These are phyloP conservation scores for Ilex aquifolium DNA, from an alignment of 257 asterid genomes.

Conservation along the genomic window DNA sequence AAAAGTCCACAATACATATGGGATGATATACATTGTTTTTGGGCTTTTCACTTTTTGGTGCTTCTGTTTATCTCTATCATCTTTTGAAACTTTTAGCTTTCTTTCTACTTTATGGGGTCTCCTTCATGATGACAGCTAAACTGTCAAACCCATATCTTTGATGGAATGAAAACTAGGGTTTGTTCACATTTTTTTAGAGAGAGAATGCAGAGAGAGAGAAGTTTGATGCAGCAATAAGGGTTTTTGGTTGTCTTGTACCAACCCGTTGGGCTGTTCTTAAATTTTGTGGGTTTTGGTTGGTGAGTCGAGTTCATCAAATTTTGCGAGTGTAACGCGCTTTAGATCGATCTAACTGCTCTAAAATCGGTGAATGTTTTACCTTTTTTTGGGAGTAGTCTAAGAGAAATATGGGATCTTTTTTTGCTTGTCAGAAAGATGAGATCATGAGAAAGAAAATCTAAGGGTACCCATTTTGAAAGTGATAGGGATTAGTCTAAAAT, in stretches of 20 bases:
- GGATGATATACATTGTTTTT: neutral
- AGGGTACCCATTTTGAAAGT: slow-evolving; percentile 12
- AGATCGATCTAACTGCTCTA: slow-evolving; percentile 2
- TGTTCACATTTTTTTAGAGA: slow-evolving; percentile 7
- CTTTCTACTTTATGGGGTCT: slow-evolving; percentile 23
- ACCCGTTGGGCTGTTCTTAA: slow-evolving; percentile 49
- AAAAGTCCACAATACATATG: slow-evolving; percentile 30
- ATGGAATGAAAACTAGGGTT: slow-evolving; percentile 36
- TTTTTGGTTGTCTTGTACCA: slow-evolving; percentile 60
- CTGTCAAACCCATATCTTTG: slow-evolving; percentile 35
- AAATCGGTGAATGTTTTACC: slow-evolving; percentile 27
- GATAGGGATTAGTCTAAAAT: neutral
- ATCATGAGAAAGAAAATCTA: slow-evolving; percentile 19
- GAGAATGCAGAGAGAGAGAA: slow-evolving; percentile 8
- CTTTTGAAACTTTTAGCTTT: slow-evolving; percentile 27
- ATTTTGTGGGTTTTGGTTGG: slow-evolving; percentile 60
- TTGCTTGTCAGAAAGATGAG: slow-evolving; percentile 5
- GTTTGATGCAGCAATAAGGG: slow-evolving; percentile 33
- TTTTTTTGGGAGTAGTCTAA: neutral
- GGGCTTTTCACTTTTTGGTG: slow-evolving; percentile 2
- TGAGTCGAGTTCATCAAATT: slow-evolving; percentile 30
- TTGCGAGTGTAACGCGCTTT: neutral
- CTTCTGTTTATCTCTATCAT: slow-evolving; percentile 12
- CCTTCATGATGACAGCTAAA: slow-evolving; percentile 28
- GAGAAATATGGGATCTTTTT: slow-evolving; percentile 1